Evolutionary conservation across 805 yeast species (phyloP), one percentile per base, ranked within the genome.

Genomic region (Phaffomyces thermotolerans): DNA sequence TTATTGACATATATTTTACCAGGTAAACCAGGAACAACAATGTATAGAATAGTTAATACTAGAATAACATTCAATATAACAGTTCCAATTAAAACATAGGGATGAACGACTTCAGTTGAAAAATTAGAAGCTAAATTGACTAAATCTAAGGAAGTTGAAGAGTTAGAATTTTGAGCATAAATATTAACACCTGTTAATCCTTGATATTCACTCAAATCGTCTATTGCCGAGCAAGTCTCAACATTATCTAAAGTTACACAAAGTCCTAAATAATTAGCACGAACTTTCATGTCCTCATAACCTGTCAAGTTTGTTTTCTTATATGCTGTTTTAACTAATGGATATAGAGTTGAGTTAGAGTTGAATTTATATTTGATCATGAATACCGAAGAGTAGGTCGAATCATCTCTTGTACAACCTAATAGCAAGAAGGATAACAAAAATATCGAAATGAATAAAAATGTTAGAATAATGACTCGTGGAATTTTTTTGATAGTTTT

Each of bases 261-360:
- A 23, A 79, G 60, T 2, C 81, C 79, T 51, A 77, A 51, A 51
- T 78, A 79, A 8, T 83, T 82, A 9, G 78, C 70, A 36, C 65
- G 66, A 4, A 81, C 70, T 6, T 61, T 49, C 58, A 80, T 64
- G 4, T 61, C 54, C 12, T 71, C 60, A 20, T 72, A 53, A 3
- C 64, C 65, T 0, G 69, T 53, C 4, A 61, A 44, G 38, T 66
- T 64, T 23, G 58, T 49, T 3, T 54, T 40, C 2, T 51, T 47
- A 44, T 69, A 71, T 0, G 73, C 68, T 0, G 60, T 51, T 47
- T 66, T 50, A 24, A 76, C 66, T 38, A 68, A 59, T 10, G 67
- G 51, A 49, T 59, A 72, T 39, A 75, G 56, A 1, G 71, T 52
- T 0, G 81, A 74, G 2, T 70, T 54, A 18, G 62, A 44, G 50